Conservation (phyloP, 176 grass and related monocot species). For the Oryza australiensis region DNA sequence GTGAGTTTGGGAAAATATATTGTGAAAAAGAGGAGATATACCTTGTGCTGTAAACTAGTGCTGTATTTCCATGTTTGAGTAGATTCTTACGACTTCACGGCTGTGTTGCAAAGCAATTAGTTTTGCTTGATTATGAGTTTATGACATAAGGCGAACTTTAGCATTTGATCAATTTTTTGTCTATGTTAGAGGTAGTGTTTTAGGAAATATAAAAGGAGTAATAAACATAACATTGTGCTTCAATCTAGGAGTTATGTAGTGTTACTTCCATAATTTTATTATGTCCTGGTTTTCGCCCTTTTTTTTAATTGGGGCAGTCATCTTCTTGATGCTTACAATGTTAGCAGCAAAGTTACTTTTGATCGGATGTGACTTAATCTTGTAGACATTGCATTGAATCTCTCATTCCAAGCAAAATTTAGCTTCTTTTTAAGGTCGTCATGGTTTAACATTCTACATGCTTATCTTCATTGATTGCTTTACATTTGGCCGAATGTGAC, state of each 20-base stretch:
- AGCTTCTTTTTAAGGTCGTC: not conserved
- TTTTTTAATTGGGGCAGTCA: not conserved
- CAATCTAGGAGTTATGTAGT: not conserved
- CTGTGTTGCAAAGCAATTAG: not conserved
- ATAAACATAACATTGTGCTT: not conserved
- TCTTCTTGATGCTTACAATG: not conserved
- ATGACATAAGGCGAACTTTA: not conserved
- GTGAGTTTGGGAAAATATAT: not conserved
- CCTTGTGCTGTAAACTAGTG: not conserved
- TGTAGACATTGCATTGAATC: not conserved
- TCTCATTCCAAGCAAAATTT: constrained; percentile 10
- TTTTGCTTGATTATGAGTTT: not conserved
- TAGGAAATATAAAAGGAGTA: not conserved
- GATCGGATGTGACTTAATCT: not conserved
- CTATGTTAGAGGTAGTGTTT: not conserved
- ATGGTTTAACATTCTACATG: constrained; percentile 5
- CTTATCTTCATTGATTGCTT: not conserved
- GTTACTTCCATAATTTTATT: not conserved
- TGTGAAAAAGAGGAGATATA: not conserved
- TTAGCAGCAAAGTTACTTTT: constrained; percentile 6
- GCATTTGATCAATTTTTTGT: not conserved
- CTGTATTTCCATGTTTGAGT: not conserved
- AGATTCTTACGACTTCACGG: not conserved
- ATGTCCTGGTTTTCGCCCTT: not conserved
- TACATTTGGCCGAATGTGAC: not conserved